These are phyloP conservation scores for Panicum hallii DNA, from an alignment of 202 grass and related monocot genomes.

Conservation along the genomic window DNA sequence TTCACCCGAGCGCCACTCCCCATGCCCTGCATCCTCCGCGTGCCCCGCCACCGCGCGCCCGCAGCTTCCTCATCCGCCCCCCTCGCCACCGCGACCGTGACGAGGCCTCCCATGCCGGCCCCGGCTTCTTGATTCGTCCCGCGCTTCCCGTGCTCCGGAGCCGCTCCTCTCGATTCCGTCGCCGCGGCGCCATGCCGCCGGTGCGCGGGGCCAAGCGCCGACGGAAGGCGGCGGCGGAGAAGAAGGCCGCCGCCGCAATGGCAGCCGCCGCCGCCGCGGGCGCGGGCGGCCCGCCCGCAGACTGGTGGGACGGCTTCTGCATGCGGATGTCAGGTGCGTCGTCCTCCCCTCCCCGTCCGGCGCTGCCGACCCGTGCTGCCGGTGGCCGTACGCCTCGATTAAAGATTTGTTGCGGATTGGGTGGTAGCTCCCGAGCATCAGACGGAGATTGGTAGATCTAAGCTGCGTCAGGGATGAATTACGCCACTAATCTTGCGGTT, in stretches of 20 bases:
- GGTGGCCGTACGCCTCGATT: neutral
- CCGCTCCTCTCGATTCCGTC: neutral
- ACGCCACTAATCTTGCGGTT: neutral
- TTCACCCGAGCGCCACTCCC: neutral
- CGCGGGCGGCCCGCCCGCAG: neutral
- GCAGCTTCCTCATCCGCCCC: conserved; percentile 1
- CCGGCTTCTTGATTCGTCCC: conserved; percentile 45
- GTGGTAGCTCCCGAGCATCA: neutral
- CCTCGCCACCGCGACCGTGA: conserved; percentile 25
- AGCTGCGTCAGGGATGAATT: neutral
- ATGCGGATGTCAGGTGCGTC: conserved; percentile 59
- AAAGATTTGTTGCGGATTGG: conserved; percentile 50
- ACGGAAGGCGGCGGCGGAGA: conserved; percentile 59
- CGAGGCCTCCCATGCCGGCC: conserved; percentile 10
- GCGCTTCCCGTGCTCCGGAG: neutral
- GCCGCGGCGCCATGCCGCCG: conserved; percentile 50
- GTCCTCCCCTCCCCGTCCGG: neutral
- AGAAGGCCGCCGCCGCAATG: conserved; percentile 61
- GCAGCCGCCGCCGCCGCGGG: conserved; percentile 34
- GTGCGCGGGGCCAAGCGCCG: conserved; percentile 61
- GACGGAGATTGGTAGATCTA: conserved; percentile 49
- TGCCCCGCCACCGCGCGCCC: neutral
- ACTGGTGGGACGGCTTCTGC: conserved; percentile 68
- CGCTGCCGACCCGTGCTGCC: neutral
- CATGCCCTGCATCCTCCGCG: conserved; percentile 28